Base-by-base conservation (phyloP, 768 basidiomycete genomes). In the Leccinum boreale region DNA sequence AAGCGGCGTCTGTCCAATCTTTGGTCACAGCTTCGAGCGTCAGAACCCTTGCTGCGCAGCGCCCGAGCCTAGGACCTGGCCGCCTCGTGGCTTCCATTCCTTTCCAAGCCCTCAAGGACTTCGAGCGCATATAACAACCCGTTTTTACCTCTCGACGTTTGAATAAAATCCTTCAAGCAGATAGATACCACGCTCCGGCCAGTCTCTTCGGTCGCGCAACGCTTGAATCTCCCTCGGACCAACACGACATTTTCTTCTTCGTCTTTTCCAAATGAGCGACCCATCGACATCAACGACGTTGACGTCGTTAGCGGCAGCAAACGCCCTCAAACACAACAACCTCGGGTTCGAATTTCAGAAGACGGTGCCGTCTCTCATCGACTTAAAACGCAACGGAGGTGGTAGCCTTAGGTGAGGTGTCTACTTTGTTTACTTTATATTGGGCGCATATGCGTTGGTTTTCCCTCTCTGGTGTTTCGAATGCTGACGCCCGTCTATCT, bases 81-180 rank as follows among this genome's bases (percentile, higher is more conserved):
- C 45, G 31, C 61, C 62, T 65, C 64, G 55, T 55, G 64, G 52
- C 28, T 5, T 42, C 26, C 46, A 26, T 47, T 24, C 52, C 23
- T 36, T 23, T 12, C 9, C 29, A 31, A 45, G 6, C 17, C 8
- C 36, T 39, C 36, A n/a, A n/a, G 26, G 26, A n/a, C 17, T 29
- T 24, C 12, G 11, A 15, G 48, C 21, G 24, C 53, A 47, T 26
- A 65, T 56, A 61, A 39, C 24, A 28, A 44, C 5, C 42, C 36
- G 15, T 14, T 24, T 47, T 47, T 5, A 14, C 46, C 6, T 7
- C 23, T 6, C 8, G 21, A 23, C 46, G 11, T 24, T 47, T 0
- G 14, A 14, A 21, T 7, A 24, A 23, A 14, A 15, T 23, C 14
- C 45, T 21, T 24, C 45, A n/a, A 47, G 6, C 12, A 14, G 14